Conservation (phyloP, 306 rosid species). For the Quercus rubra region DNA sequence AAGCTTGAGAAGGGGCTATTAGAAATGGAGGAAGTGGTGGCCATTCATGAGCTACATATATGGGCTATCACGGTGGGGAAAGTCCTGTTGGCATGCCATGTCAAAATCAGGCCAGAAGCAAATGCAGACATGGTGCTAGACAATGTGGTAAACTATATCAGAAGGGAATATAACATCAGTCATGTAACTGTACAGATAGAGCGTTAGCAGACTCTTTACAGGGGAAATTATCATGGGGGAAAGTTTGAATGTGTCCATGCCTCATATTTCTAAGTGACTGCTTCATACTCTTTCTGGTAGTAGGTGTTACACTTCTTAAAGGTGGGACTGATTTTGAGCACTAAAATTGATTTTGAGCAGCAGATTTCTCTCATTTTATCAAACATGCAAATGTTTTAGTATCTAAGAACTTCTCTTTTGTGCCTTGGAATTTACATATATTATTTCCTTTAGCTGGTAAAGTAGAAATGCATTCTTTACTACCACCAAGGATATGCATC, state of each 20-base stretch:
- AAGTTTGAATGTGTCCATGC: slow-evolving; percentile 6
- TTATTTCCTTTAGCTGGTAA: not conserved
- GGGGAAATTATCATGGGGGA: slow-evolving; percentile 13
- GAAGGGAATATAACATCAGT: slow-evolving; percentile 69
- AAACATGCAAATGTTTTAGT: too few species aligned
- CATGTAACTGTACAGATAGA: slow-evolving; percentile 80
- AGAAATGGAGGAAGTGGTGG: slow-evolving; percentile 73
- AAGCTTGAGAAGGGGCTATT: slow-evolving; percentile 54
- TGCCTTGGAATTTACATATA: too few species aligned
- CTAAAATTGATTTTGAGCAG: slow-evolving; percentile 4
- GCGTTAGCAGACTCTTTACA: slow-evolving; percentile 32
- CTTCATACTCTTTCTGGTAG: slow-evolving; percentile 1
- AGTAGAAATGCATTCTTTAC: slow-evolving; percentile 4
- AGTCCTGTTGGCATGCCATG: slow-evolving; percentile 73
- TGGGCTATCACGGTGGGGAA: slow-evolving; percentile 86
- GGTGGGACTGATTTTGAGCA: slow-evolving; percentile 6
- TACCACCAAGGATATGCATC: slow-evolving; percentile 6
- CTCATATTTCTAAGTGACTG: slow-evolving; percentile 19
- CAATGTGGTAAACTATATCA: slow-evolving; percentile 59
- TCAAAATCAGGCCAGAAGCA: slow-evolving; percentile 72
- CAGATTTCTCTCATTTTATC: not conserved
- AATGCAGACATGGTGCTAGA: slow-evolving; percentile 66
- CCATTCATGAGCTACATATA: slow-evolving; percentile 75
- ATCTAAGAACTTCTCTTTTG: too few species aligned
- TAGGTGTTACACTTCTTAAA: not conserved